Evolutionary conservation across 1,284 basidiomycete genomes (phyloP).

Genomic region (Ganoderma multipileum): DNA sequence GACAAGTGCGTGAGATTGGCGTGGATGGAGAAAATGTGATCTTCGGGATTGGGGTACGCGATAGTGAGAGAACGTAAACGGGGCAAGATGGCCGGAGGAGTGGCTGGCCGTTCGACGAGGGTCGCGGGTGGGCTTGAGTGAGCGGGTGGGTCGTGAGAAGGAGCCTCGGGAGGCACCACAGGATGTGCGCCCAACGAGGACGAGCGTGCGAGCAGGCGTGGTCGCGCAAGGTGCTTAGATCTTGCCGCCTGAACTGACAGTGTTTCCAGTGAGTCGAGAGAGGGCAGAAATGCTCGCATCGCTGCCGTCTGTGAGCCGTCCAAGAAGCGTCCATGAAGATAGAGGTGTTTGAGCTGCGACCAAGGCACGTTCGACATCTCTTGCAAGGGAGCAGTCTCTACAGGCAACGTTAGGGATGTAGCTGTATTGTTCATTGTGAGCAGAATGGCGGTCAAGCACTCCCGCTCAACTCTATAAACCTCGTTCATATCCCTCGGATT

Average conservation of each 20-base stretch:
- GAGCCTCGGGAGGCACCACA: not conserved
- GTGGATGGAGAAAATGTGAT: not conserved
- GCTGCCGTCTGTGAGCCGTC: not conserved
- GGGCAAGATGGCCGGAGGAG: not conserved
- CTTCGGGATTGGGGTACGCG: not conserved
- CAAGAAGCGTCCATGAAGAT: not conserved
- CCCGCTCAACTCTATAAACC: not conserved
- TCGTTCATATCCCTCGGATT: not conserved
- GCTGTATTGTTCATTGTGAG: not conserved
- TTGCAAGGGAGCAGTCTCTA: not conserved
- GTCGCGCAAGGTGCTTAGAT: not conserved
- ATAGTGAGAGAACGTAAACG: not conserved
- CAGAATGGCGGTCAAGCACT: not conserved
- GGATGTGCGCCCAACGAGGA: not conserved
- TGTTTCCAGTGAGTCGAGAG: not conserved
- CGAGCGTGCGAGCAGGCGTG: not conserved
- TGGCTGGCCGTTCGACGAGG: not conserved
- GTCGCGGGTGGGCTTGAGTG: not conserved
- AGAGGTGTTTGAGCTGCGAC: not conserved
- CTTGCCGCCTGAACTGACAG: not conserved
- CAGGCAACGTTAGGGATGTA: not conserved
- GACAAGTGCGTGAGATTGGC: slow-evolving; percentile 6
- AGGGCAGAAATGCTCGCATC: not conserved
- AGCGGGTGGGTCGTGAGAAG: not conserved
- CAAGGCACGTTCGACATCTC: not conserved